Base-by-base conservation (phyloP, 2,329 filamentous ascomycete species). In the Botrytis fabae region DNA sequence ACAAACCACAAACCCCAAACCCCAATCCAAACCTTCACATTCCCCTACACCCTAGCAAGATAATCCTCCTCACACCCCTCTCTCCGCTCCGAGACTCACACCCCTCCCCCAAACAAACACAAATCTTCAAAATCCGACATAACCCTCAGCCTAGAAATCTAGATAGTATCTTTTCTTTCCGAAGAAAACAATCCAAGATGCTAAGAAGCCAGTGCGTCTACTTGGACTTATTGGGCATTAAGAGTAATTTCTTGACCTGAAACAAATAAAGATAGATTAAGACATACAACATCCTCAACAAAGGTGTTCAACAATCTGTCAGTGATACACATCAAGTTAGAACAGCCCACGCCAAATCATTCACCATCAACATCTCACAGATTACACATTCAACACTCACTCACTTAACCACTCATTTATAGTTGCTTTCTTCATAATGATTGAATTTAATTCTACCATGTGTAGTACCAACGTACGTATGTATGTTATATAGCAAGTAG, bases 391-490 rank as follows among this genome's bases (percentile, higher is more conserved):
- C 1, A 28, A 28, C 46, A 68, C 22, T 68, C 64, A 16, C 22
- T 6, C 20, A 54, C 14, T 28, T 25, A 28, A 25, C 44, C 51
- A 46, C 12, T n/a, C n/a, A 35, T 2, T 61, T 20, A 60, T 59
- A 42, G 1, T 60, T 28, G 2, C 28, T 20, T 40, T 22, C 51
- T 65, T 68, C 35, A 68, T 54, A 68, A 40, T 68, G 64, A 68
- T 68, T 57, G 46, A 35, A 66, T 68, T 42, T 42, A 68, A 57
- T 68, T 68, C 46, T 68, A 68, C 48, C 48, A 40, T 57, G 46
- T 54, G 48, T 57, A 68, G 35, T 68, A 68, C 64, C 32, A 42
- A 68, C 64, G 64, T 42, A 57, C 64, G 64, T 68, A 68, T 40
- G 35, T 68, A 68, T 68, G 25, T 68, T n/a, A 38, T 68, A 54